These are phyloP conservation scores for Hippophae gyantsensis DNA, from an alignment of 306 rosid species.

Conservation along the genomic window DNA sequence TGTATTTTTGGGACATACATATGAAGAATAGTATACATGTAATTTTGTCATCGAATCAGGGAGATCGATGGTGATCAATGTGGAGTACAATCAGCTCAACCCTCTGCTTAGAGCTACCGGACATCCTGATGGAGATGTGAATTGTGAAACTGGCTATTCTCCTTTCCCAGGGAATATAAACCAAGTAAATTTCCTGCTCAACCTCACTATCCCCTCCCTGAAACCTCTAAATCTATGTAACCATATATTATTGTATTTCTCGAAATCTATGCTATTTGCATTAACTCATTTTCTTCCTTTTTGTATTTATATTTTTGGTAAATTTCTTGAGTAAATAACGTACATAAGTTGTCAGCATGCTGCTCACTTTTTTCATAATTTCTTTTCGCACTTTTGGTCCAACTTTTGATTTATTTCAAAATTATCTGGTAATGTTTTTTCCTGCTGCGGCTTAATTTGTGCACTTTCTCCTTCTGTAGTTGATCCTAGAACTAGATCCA, in stretches of 20 bases:
- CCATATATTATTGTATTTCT: not conserved
- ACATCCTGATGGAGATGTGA: constrained; percentile 80
- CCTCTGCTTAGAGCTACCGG: constrained; percentile 96
- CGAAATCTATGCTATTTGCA: no score
- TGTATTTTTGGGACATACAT: not conserved
- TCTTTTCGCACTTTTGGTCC: not conserved
- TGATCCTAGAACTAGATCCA: constrained; percentile 84
- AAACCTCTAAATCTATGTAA: not conserved
- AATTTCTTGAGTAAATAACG: no score
- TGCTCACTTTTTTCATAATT: not conserved
- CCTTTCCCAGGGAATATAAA: constrained; percentile 97
- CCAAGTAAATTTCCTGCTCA: constrained; percentile 54
- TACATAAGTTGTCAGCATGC: not conserved
- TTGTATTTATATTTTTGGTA: no score
- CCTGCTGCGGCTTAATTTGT: constrained; percentile 13
- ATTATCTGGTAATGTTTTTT: constrained; percentile 15
- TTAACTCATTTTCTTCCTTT: no score
- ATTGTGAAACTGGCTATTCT: constrained; percentile 77
- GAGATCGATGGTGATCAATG: constrained; percentile 91
- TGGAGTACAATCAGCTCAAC: constrained; percentile 96
- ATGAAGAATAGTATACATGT: not conserved
- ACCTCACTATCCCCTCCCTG: not conserved
- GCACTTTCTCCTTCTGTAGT: constrained; percentile 33
- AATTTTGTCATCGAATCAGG: constrained; percentile 28
- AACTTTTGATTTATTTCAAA: not conserved